A percentile compares a stretch with the other conserved stretches of the same genome.
Evolutionary conservation across 768 basidiomycete species (phyloP).

Genomic region (Termitomyces sp.): DNA sequence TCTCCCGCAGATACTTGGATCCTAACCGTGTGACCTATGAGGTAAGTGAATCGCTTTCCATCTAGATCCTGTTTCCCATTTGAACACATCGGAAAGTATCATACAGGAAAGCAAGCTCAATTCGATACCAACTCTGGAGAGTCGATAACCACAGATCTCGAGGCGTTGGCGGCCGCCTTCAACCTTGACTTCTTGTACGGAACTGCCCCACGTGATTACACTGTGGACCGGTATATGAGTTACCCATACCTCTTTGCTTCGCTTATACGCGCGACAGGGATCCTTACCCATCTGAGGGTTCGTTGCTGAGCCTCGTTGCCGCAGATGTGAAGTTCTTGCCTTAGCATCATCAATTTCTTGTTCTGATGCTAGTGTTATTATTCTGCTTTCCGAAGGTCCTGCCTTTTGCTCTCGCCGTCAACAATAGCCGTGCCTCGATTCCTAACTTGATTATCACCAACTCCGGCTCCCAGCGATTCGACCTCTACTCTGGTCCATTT

Average conservation of each 20-base stretch:
- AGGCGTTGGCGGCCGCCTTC: slow-evolving; percentile 49
- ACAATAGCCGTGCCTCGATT: slow-evolving; percentile 57
- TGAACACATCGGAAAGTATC: slow-evolving; percentile 34
- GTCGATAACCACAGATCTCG: slow-evolving; percentile 54
- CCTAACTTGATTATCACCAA: slow-evolving; percentile 66
- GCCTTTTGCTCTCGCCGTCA: slow-evolving; percentile 53
- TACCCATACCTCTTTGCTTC: neutral
- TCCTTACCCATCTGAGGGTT: slow-evolving; percentile 60
- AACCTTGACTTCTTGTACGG: slow-evolving; percentile 66
- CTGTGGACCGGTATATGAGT: slow-evolving; percentile 50
- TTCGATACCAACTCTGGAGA: slow-evolving; percentile 63
- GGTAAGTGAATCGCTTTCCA: slow-evolving; percentile 26
- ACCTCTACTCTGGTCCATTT: slow-evolving; percentile 66
- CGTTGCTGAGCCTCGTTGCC: slow-evolving; percentile 56
- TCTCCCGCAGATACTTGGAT: slow-evolving; percentile 74
- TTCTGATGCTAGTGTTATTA: neutral
- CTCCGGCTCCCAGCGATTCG: slow-evolving; percentile 64
- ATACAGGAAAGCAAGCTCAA: slow-evolving; percentile 45
- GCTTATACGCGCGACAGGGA: slow-evolving; percentile 31
- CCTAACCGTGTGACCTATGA: slow-evolving; percentile 76
- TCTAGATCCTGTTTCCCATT: neutral
- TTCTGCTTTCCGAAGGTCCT: slow-evolving; percentile 34
- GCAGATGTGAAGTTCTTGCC: slow-evolving; percentile 31
- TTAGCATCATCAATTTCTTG: neutral
- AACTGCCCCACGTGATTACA: slow-evolving; percentile 74